Evolutionary conservation across 352 stramenopile genomes (phyloP), one percentile per base, ranked within the genome.

Genomic region (Peronospora farinosa): DNA sequence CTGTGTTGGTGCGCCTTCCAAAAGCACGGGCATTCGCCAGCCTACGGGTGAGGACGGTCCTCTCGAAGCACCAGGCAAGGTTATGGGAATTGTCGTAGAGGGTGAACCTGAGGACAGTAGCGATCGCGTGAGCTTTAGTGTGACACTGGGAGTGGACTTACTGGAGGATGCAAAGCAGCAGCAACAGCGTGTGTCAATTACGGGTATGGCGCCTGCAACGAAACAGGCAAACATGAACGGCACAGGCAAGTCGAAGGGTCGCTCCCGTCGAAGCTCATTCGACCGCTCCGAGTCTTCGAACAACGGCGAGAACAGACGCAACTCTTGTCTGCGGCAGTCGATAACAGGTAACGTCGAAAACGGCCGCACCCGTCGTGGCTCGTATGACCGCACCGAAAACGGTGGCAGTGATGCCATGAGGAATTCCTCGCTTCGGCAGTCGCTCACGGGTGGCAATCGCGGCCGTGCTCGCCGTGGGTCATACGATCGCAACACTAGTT

Each of bases 61-160:
- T 23, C 67, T 91, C 17, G 61, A 65, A 19, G 74, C 75, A 25
- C 82, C 82, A 15, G 82, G 66, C 15, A 86, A 86, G 57, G 74
- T 93, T 40, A 93, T 93, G 79, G 80, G 82, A 5, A 69, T 89
- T 25, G 66, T 88, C 32, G 47, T 78, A 11, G 69, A 86, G 23
- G 67, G 74, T 13, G 74, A 86, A 16, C 65, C 68, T 15, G 65
- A 80, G 38, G 73, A 85, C 40, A 74, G 41, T 32, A 61, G 36
- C 15, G 65, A 88, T 53, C 74, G 75, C 44, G 80, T 92, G 57
- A 89, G 80, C 62, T 93, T 91, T 53, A 87, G 79, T 49, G 80
- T 93, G 27, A 93, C 82, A 45, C 73, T 93, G 11, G 73, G 68
- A 44, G 63, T 86, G 12, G 77, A 90, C 35, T 47, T 82, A 19